Conservation (phyloP, 2,329 filamentous ascomycete genomes). For the Aspergillus quadricinctus region DNA sequence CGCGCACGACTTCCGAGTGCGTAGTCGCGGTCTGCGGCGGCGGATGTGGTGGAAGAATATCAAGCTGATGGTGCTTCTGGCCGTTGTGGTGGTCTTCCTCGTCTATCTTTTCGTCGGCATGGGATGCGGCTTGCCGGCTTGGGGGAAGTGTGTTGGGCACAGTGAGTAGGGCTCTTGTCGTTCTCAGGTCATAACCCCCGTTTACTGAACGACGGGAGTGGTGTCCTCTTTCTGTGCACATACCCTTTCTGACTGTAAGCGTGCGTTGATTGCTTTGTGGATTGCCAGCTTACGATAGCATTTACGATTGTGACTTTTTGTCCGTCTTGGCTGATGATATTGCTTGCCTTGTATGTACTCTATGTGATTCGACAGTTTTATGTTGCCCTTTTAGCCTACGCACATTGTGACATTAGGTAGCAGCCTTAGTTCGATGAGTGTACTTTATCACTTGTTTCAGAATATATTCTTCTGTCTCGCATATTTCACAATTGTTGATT, state of each 20-base stretch:
- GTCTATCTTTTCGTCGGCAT: conserved; percentile 68
- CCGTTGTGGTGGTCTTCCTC: conserved; percentile 63
- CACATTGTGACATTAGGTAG: not conserved
- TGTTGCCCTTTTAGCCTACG: not conserved
- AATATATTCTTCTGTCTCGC: not conserved
- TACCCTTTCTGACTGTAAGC: conserved; percentile 4
- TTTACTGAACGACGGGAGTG: not conserved
- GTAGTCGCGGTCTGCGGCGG: conserved; percentile 79
- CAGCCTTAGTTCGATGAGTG: not conserved
- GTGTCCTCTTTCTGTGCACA: not conserved
- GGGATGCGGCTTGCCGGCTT: conserved; percentile 64
- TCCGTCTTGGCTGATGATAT: not conserved
- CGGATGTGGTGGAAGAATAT: conserved; percentile 99
- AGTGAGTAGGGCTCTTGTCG: not conserved
- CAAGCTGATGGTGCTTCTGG: conserved; percentile 83
- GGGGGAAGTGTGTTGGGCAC: conserved; percentile 40
- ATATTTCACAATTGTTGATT: not conserved
- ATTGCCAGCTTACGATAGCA: not conserved
- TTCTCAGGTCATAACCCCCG: not conserved
- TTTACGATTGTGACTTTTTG: not conserved
- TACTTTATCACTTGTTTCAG: not conserved
- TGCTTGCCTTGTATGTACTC: not conserved
- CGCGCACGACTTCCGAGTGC: conserved; percentile 83
- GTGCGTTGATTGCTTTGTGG: not conserved
- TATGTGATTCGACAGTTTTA: not conserved